Evolutionary conservation across 306 rosid species (phyloP).

Genomic region (Canavalia gladiata): DNA sequence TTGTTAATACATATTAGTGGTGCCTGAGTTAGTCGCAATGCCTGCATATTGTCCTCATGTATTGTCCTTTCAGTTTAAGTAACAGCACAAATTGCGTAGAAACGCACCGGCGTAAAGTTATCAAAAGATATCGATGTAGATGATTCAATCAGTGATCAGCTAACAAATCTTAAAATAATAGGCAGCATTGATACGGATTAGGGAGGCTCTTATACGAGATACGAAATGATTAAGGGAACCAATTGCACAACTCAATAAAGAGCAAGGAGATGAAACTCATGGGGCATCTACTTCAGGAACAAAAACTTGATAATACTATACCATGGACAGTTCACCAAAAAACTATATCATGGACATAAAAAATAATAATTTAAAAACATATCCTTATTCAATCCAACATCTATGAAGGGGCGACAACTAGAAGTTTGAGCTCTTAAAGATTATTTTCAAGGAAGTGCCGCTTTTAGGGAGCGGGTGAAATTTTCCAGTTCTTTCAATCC

Average conservation of each 20-base stretch:
- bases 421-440: conserved; percentile 24
- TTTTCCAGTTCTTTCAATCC: conserved; percentile 79
- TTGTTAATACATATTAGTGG: no score
- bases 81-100: background rate
- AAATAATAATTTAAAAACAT: background rate
- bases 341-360: background rate
- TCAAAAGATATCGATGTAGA: background rate
- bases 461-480: conserved; percentile 66
- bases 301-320: background rate
- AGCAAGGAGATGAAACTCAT: conserved; percentile 3
- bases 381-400: conserved; percentile 39
- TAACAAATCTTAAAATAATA: background rate
- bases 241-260: background rate
- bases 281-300: conserved; percentile 10
- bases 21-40: no score
- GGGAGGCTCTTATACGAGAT: conserved; percentile 21
- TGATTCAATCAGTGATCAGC: background rate
- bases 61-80: no score
- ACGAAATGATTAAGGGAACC: conserved; percentile 1
- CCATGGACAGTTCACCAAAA: no score
- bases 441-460: conserved; percentile 63
- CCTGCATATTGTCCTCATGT: no score
- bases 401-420: conserved; percentile 1
- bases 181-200: background rate
- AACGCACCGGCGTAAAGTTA: background rate